Conservation (phyloP, 1,284 basidiomycete genomes). For the Ganoderma multipileum region DNA sequence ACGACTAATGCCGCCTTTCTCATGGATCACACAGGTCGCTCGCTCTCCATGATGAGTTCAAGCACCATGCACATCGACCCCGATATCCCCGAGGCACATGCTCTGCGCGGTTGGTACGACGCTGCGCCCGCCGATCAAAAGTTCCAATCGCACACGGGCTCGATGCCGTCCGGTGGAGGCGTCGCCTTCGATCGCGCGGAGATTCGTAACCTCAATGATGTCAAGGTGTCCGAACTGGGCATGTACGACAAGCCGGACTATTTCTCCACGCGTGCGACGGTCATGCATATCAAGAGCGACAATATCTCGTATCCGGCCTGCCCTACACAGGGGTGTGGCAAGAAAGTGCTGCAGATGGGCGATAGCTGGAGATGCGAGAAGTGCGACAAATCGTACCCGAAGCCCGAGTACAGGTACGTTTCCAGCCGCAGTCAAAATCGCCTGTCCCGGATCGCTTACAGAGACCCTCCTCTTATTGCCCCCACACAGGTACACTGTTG, state of each 20-base stretch:
- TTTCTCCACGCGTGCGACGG: slow-evolving; percentile 85
- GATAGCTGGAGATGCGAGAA: slow-evolving; percentile 93
- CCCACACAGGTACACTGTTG: slow-evolving; percentile 81
- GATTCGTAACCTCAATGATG: slow-evolving; percentile 80
- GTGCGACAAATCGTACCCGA: slow-evolving; percentile 78
- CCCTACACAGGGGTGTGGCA: slow-evolving; percentile 83
- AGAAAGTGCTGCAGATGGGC: slow-evolving; percentile 84
- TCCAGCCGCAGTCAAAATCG: neutral
- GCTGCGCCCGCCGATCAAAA: slow-evolving; percentile 63
- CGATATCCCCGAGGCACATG: slow-evolving; percentile 87
- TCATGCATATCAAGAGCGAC: slow-evolving; percentile 91
- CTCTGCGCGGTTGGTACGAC: slow-evolving; percentile 93
- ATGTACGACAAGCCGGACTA: slow-evolving; percentile 82
- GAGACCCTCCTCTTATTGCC: neutral
- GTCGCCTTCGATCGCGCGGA: slow-evolving; percentile 71
- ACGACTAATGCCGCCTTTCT: neutral
- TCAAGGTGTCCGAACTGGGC: slow-evolving; percentile 84
- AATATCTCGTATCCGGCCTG: slow-evolving; percentile 94
- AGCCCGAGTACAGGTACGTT: slow-evolving; percentile 84
- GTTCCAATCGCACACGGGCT: slow-evolving; percentile 77
- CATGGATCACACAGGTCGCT: slow-evolving; percentile 61
- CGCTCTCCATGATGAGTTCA: slow-evolving; percentile 74
- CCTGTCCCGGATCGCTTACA: neutral
- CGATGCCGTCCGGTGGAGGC: slow-evolving; percentile 45
- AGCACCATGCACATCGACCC: slow-evolving; percentile 87